Conservation (phyloP, 2,329 filamentous ascomycete species). For the Fusarium liriodendri region DNA sequence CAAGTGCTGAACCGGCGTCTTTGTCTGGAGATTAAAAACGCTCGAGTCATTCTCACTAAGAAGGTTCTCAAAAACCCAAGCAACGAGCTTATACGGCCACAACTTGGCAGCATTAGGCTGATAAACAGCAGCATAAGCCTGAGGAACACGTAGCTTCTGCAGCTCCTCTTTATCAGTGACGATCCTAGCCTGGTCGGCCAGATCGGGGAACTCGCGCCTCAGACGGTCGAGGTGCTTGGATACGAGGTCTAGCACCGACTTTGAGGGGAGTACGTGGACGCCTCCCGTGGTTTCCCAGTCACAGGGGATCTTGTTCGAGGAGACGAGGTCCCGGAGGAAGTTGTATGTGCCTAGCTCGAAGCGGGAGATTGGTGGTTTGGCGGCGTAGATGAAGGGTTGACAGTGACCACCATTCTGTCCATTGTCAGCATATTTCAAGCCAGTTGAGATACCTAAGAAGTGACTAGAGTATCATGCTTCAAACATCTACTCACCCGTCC, state of each 20-base stretch:
- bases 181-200: conserved; percentile 61
- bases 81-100: conserved; percentile 88
- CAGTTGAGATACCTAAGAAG: neutral
- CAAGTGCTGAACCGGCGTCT: conserved; percentile 70
- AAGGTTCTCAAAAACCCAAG: conserved; percentile 74
- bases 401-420: conserved; percentile 77
- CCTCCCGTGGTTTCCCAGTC: conserved; percentile 74
- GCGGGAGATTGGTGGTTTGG: conserved; percentile 68
- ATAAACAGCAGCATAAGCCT: conserved; percentile 71
- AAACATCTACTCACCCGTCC: conserved; percentile 69
- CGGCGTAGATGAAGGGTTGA: conserved; percentile 75
- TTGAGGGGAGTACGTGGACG: conserved; percentile 72
- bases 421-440: neutral
- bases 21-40: conserved; percentile 79
- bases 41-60: conserved; percentile 51
- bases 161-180: conserved; percentile 56
- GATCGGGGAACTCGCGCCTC: conserved; percentile 62
- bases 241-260: conserved; percentile 65
- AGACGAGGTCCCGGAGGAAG: conserved; percentile 68
- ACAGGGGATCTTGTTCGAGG: conserved; percentile 70
- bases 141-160: conserved; percentile 63
- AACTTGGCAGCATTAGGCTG: conserved; percentile 74
- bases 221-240: conserved; percentile 63
- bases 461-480: neutral
- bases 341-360: conserved; percentile 80